Base-by-base conservation (phyloP, 2,329 filamentous ascomycete genomes). In the Cadophora sp. region DNA sequence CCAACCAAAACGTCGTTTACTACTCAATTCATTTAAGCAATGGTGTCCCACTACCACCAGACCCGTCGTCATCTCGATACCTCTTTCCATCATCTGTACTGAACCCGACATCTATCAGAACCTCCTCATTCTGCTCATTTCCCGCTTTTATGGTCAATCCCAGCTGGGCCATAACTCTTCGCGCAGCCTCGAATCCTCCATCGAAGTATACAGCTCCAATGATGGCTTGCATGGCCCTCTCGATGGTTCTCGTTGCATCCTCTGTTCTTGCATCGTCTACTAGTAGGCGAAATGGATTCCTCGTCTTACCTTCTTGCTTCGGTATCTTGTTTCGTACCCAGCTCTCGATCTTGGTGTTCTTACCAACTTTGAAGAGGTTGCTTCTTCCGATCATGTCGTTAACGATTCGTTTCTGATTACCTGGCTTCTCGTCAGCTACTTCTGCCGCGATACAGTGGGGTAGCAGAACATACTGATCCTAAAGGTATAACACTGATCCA, bases 181-280 rank as follows among this genome's bases (percentile, higher is more conserved):
- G 68, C 24, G 64, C 73, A 19, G 43, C 66, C 4, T 72, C 61
- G 24, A 65, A 61, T 16, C 74, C 73, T 16, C 73, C 73, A 71
- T 76, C 72, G 34, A 67, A 71, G 58, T 72, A 73, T 1, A 73
- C 72, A 6, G 74, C 73, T 12, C 74, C 73, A 37, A 75, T 68
- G 3, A 75, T 66, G 16, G 74, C 74, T 50, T 70, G 68, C 16
- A 75, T 68, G 14, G 65, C 73, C 53, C 69, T 71, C 12, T 66
- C 67, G 43, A 72, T 65, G 1, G 58, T 65, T 19, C 66, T 64
- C 12, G 62, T 55, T 11, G 34, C 58, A 51, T 73, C 67, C 58
- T 72, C 68, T 22, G 62, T 62, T 40, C 48, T n/a, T 19, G 64
- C 50, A 55, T 74, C 74, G 8, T 72, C 67, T 29, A 66, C 71